Percentiles rank a stretch among this genome's conserved stretches.
These are phyloP conservation scores for Pseudogymnoascus pannorum DNA, from an alignment of 2,329 filamentous ascomycete species.

Conservation along the genomic window DNA sequence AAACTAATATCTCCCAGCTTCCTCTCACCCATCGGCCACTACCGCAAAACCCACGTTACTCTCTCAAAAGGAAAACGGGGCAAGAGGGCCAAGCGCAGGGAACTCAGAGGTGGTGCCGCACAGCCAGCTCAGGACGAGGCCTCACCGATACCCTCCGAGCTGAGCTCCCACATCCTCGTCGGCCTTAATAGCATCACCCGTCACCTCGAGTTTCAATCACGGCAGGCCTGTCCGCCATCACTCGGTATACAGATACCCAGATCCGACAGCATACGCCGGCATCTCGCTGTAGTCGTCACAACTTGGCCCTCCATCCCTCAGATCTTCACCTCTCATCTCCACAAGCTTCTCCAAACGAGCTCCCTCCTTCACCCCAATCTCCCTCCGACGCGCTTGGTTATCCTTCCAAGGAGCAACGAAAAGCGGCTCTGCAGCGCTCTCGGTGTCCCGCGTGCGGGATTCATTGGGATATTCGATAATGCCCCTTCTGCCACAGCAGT, in stretches of 20 bases:
- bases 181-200: constrained; percentile 59
- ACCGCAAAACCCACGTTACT: constrained; percentile 46
- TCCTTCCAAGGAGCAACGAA: constrained; percentile 54
- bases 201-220: constrained; percentile 34
- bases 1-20: constrained; percentile 39
- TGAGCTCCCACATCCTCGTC: constrained; percentile 52
- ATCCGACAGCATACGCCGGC: background rate
- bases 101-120: constrained; percentile 22
- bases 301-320: constrained; percentile 49
- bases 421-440: constrained; percentile 49
- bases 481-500: constrained; percentile 52
- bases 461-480: constrained; percentile 49
- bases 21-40: constrained; percentile 54
- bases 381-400: constrained; percentile 48
- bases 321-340: constrained; percentile 53
- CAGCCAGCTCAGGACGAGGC: constrained; percentile 26
- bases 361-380: constrained; percentile 35
- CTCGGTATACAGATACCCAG: background rate
- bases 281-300: constrained; percentile 47
- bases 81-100: constrained; percentile 44
- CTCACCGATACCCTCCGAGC: constrained; percentile 36
- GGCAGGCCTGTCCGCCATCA: constrained; percentile 13
- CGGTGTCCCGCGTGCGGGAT: constrained; percentile 56
- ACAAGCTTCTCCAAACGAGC: constrained; percentile 45
- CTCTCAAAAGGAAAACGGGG: constrained; percentile 55